phyloP scores from a whole-genome alignment of 2,329 filamentous ascomycete species.

The Elsinoe australis region DNA sequence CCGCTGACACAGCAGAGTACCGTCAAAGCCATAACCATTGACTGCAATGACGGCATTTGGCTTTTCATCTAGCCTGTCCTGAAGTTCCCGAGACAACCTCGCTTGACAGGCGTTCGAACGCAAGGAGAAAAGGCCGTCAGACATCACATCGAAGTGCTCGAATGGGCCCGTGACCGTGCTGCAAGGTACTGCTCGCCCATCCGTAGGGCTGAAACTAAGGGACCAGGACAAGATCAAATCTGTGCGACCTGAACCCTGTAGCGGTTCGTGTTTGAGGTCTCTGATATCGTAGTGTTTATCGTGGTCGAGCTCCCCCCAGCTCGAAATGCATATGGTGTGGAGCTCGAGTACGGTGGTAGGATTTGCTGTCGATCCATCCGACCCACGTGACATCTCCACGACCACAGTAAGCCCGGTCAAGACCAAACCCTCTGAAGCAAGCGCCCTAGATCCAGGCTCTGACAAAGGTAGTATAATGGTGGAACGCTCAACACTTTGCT shows the following conservation, averaged over 20 bases:
- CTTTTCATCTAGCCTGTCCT: not conserved
- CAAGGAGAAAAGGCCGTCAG: slow-evolving; percentile 24
- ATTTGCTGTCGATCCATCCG: not conserved
- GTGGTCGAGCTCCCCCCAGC: not conserved
- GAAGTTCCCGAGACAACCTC: slow-evolving; percentile 6
- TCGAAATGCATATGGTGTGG: slow-evolving; percentile 17
- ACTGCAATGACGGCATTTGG: slow-evolving; percentile 18
- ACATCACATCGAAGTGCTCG: slow-evolving; percentile 27
- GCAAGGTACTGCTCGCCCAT: too few species aligned
- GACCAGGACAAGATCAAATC: not conserved
- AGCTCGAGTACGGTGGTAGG: slow-evolving; percentile 4
- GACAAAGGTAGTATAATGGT: not conserved
- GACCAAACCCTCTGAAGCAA: too few species aligned
- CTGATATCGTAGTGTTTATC: not conserved
- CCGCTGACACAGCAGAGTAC: slow-evolving; percentile 17
- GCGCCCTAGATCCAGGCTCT: too few species aligned
- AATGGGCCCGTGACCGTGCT: slow-evolving; percentile 35
- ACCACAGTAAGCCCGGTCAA: too few species aligned
- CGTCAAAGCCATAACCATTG: slow-evolving; percentile 29
- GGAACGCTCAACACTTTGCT: not conserved
- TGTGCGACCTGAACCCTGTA: not conserved
- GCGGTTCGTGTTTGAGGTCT: not conserved
- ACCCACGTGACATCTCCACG: too few species aligned
- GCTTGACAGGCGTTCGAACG: slow-evolving; percentile 29
- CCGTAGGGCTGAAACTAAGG: slow-evolving; percentile 27